Evolutionary conservation across 1,139 yeast species (phyloP).

Genomic region (Geotrichum bryndzae): DNA sequence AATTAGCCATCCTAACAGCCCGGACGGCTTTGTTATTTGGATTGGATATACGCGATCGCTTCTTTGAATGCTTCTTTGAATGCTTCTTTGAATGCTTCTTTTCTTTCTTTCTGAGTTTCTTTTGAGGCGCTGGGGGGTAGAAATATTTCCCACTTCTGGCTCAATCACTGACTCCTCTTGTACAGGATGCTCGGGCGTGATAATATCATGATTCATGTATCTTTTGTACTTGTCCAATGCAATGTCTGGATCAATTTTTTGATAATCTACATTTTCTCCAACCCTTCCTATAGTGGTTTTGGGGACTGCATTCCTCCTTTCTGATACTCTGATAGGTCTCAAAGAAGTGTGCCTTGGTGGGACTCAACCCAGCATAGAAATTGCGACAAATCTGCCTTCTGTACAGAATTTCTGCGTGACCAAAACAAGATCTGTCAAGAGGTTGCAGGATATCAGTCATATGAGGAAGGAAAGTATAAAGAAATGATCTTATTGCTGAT

Average conservation of each 20-base stretch:
- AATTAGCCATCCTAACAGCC: no score
- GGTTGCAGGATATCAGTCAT: no score
- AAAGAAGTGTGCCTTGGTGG: not conserved
- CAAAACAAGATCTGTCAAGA: not conserved
- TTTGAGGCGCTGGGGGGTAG: no score
- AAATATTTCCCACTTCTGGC: no score
- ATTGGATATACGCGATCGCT: no score
- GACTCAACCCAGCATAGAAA: not conserved
- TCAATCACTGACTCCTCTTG: not conserved
- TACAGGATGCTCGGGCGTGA: not conserved
- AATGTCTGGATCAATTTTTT: not conserved
- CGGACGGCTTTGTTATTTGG: no score
- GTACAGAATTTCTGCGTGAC: not conserved
- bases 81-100: no score
- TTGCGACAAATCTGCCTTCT: not conserved
- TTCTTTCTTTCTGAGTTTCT: no score
- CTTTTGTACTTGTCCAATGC: not conserved
- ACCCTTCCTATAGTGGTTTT: not conserved
- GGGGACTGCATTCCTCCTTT: not conserved
- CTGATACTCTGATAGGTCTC: not conserved
- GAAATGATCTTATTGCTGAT: not conserved
- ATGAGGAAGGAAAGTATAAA: no score
- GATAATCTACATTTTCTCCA: not conserved
- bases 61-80: no score
- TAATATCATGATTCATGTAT: no score